Base-by-base conservation (phyloP, 192 early-diverging fungal genomes). In the Umbelopsis isabellina region DNA sequence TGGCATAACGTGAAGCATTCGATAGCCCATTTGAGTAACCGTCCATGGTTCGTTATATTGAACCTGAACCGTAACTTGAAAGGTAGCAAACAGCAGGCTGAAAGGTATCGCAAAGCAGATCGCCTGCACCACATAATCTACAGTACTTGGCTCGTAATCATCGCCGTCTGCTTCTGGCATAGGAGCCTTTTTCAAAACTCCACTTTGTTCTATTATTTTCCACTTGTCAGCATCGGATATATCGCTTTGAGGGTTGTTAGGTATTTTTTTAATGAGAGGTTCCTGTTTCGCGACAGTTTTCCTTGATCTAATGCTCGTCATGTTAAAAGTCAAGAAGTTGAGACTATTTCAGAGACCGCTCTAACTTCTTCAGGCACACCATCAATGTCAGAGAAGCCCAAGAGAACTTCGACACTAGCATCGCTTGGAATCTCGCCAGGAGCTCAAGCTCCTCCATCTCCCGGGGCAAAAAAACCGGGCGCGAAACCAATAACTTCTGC, bases 11-110 rank as follows among this genome's bases (percentile, higher is more conserved):
- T 75, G 72, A 0, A 72, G n/a, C 44, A 47, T 46, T 18, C 65
- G 67, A 3, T 48, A n/a, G 0, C 46, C 23, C 22, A 80, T 35
- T 3, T 68, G 64, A 46, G 13, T 5, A 46, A 50, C 64, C 48
- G 49, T 51, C 78, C 78, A 80, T 22, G 74, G 73, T 47, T 80
- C 78, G 41, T 45, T 48, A 25, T 66, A 80, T 46, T 80, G 78
- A 15, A 80, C 70, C 23, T 73, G 75, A 13, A 80, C 78, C 1
- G 73, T 75, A 44, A 80, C 74, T 49, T 80, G 74, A 70, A 80
- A 80, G 9, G 74, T 69, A 2, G 70, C 73, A 22, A 80, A n/a
- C 21, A 80, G 47, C 21, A 75, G 66, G 18, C 70, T 68, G 70
- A 80, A 80, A 11, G 78, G 78, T 23, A 80, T 55, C 27, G 65